Evolutionary conservation across 805 yeast genomes (phyloP).

Genomic region (Saccharomycopsis vini): DNA sequence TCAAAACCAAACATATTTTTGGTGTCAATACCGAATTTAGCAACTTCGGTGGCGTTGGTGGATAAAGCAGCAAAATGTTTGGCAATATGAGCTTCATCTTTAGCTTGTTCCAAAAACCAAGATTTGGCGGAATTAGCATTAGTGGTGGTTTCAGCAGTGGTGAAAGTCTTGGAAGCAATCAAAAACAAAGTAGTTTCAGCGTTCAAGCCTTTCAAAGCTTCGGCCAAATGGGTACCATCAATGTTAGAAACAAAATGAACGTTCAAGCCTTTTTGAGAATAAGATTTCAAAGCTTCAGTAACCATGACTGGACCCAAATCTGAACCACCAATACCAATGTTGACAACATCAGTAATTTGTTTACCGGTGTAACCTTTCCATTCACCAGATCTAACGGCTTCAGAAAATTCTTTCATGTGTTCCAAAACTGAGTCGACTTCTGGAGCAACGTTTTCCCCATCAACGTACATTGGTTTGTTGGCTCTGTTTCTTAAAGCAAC

Average conservation of each 20-base stretch:
- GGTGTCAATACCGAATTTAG: conserved; percentile 94
- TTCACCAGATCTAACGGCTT: conserved; percentile 78
- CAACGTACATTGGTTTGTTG: conserved; percentile 75
- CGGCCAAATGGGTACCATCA: conserved; percentile 97
- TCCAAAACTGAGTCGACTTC: conserved; percentile 86
- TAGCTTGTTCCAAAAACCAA: conserved; percentile 80
- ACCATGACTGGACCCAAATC: conserved; percentile 99
- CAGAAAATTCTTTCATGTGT: conserved; percentile 95
- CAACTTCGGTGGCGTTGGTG: conserved; percentile 85
- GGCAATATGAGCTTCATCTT: conserved; percentile 66
- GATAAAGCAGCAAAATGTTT: conserved; percentile 97
- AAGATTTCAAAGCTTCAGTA: conserved; percentile 92
- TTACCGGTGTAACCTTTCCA: conserved; percentile 98
- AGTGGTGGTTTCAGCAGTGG: conserved; percentile 96
- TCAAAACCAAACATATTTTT: conserved; percentile 98
- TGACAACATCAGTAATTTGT: conserved; percentile 85
- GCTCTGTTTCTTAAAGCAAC: conserved; percentile 93
- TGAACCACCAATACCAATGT: conserved; percentile 98
- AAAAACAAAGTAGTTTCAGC: conserved; percentile 90
- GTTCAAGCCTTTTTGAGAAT: conserved; percentile 60
- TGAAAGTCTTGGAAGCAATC: conserved; percentile 95
- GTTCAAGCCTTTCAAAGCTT: conserved; percentile 64
- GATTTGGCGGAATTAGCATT: conserved; percentile 91
- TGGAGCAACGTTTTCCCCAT: conserved; percentile 81
- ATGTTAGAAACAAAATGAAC: conserved; percentile 96